Evolutionary conservation across 2,329 filamentous ascomycete species (phyloP), one percentile per base, ranked within the genome.

Genomic region (Botryosphaeria agaves): DNA sequence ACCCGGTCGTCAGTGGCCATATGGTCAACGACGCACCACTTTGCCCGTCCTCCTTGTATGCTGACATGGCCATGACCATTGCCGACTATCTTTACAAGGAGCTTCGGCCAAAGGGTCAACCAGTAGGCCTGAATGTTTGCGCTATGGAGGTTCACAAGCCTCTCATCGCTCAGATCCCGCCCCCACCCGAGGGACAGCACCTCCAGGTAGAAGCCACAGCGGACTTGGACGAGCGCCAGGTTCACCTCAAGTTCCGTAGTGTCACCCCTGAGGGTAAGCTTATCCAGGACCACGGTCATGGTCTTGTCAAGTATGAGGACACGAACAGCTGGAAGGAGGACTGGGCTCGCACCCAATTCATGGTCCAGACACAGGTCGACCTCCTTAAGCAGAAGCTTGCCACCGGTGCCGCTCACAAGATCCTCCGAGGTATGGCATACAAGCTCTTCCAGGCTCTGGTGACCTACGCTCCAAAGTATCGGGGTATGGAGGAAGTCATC

Each of bases 371-470:
- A 29, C 61, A 64, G 45, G 57, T 65, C 33, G 59, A 84, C 46
- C 61, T 83, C 20, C 71, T 87, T 46, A 69, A 72, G 42, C 63
- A 68, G 37, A 75, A 71, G 35, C 74, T 77, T 32, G 56, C 68
- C 41, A 63, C 60, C 19, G 77, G 77, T 23, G 65, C 68, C 33
- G 76, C 76, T 17, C 76, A 78, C 48, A 77, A 79, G 54, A 68
- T 84, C 37, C 69, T 76, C 29, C 72, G 76, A 16, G 76, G 76
- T 19, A 69, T 84, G 57, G 75, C 76, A 9, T 89, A 89, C 64
- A 85, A 84, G 55, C 64, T 76, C 30, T 71, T 71, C 55, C 64
- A 64, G 43, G 59, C 64, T 31, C 53, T 71, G 18, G 67, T 71
- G 21, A 62, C 61, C 29, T 72, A 72, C 40, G 59, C 63, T 34